Evolutionary conservation across 306 rosid species (phyloP), one percentile per base, ranked within the genome.

Genomic region (Rosa chinensis): DNA sequence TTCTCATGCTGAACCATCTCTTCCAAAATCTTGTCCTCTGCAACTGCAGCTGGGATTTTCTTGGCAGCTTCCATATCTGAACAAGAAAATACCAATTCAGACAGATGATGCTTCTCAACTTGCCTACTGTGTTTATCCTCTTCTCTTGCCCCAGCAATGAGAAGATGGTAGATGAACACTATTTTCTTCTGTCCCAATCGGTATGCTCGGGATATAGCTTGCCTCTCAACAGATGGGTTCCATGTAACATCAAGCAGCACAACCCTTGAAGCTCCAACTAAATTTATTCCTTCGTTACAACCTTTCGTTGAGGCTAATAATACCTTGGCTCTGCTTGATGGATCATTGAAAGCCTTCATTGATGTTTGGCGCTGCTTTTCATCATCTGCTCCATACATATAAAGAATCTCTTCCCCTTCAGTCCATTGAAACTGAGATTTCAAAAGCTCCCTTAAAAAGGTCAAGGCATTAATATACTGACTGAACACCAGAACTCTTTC

Each of bases 201-300:
- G 73, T 86, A 86, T 5, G 97, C 93, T 4, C 97, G 89, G 5
- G 84, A 80, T 47, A 90, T 82, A 2, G 93, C 97, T 83, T 91
- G 97, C 79, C 87, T 64, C 74, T 89, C 93, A 9, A 89, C 90
- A 0, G 97, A 88, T 2, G 93, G 97, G 70, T 91, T 91, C 97
- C 97, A 91, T 9, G 85, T 85, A 8, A 87, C 85, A 67, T 91
- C 97, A 8, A 91, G 89, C 49, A 91, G 75, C 77, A 91, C 88
- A 21, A 91, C 97, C 80, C 97, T 85, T 23, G 97, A 91, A 52
- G 97, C 97, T 10, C 97, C 97, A 40, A 86, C 83, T 37, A 91
- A 82, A 78, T 71, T 83, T 52, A 91, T 91, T 6, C 97, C 97
- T 86, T 91, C 97, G 16, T 71, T 80, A 68, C 91, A 85, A 20